Conservation (phyloP, 83 land plant genomes). For the Diphasiastrum complanatum region DNA sequence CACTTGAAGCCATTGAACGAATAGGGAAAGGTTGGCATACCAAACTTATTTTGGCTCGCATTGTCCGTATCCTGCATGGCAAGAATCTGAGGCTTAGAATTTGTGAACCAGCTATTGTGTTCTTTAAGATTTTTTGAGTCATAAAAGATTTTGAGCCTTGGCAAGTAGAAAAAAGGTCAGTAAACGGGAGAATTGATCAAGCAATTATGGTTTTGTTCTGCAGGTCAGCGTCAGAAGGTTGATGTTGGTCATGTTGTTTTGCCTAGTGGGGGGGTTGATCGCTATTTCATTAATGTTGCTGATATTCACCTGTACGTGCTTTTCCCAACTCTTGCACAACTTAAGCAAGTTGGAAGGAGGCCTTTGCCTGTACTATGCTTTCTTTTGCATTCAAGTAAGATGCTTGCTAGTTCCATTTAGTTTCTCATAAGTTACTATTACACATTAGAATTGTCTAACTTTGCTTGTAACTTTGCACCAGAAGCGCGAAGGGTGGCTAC, state of each 20-base stretch:
- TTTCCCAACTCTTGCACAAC: not conserved
- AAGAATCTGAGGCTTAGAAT: no score
- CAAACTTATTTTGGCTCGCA: not conserved
- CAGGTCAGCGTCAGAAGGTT: constrained; percentile 52
- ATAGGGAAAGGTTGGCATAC: constrained; percentile 59
- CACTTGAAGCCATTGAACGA: constrained; percentile 70
- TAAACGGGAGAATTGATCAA: no score
- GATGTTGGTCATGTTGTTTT: constrained; percentile 61
- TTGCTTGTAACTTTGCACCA: constrained; percentile 24
- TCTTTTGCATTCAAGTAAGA: not conserved
- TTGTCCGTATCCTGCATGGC: not conserved
- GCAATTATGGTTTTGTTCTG: constrained; percentile 1
- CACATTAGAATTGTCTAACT: not conserved
- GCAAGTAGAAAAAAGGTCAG: no score
- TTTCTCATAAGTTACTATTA: not conserved
- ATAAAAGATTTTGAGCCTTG: no score
- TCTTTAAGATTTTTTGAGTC: no score
- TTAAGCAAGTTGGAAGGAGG: not conserved
- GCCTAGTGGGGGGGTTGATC: constrained; percentile 36
- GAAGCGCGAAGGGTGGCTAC: constrained; percentile 97
- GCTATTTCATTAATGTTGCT: constrained; percentile 86
- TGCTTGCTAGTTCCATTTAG: not conserved
- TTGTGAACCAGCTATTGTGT: no score
- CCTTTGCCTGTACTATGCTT: constrained; percentile 2
- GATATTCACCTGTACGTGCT: constrained; percentile 82